Percentiles rank a stretch among this genome's conserved stretches.
Evolutionary conservation across 805 yeast species (phyloP).

Genomic region (Kockiozyma suomiensis): DNA sequence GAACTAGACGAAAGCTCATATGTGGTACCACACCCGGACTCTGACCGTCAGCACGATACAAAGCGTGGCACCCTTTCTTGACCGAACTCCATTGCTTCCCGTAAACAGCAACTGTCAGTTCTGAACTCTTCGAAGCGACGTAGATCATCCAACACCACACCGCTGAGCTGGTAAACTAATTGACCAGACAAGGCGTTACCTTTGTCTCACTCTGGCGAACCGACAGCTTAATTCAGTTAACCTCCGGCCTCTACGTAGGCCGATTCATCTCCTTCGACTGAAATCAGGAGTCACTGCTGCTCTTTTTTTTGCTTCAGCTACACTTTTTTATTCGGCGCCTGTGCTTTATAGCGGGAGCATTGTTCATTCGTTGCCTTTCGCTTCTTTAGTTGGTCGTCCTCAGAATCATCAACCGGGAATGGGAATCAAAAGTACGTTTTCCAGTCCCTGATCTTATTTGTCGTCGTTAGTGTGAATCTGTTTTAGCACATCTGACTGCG

Average conservation of each 20-base stretch:
- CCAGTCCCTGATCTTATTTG: not conserved
- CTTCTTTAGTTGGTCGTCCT: conserved; percentile 19
- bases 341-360: conserved; percentile 2
- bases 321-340: conserved; percentile 24
- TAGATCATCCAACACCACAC: not conserved
- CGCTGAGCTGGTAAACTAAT: not conserved
- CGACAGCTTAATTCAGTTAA: not conserved
- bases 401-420: conserved; percentile 17
- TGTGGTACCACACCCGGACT: not conserved
- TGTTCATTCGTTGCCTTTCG: conserved; percentile 14
- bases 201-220: conserved; percentile 10
- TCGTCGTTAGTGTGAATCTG: too few species aligned
- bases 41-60: not conserved
- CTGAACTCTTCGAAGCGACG: not conserved
- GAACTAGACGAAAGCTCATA: not conserved
- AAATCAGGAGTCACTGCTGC: conserved; percentile 22
- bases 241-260: conserved; percentile 2
- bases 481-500: too few species aligned
- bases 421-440: conserved; percentile 12
- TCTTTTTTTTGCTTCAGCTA: conserved; percentile 25
- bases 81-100: not conserved
- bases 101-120: not conserved
- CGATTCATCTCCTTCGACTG: not conserved
- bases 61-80: not conserved
- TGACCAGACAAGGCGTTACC: not conserved